A percentile compares a stretch with the other conserved stretches of the same genome.
Evolutionary conservation across 495 filamentous ascomycete genomes (phyloP).

Genomic region (Podospora pseudoanserina): DNA sequence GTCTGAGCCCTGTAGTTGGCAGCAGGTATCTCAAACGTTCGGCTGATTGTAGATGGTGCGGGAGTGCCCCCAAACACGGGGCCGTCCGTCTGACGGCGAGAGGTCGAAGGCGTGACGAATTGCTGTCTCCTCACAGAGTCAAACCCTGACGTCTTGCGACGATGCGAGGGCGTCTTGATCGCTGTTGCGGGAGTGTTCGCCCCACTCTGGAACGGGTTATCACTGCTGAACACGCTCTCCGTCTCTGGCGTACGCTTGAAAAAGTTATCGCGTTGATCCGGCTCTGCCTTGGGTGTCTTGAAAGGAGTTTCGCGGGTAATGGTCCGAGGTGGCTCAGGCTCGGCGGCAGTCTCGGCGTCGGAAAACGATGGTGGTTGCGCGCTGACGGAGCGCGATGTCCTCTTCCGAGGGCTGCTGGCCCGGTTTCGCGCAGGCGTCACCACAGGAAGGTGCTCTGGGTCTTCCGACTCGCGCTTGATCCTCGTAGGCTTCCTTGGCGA

Average conservation of each 20-base stretch:
- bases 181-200: constrained; percentile 38
- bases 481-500: constrained; percentile 48
- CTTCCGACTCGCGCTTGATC: constrained; percentile 45
- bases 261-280: constrained; percentile 39
- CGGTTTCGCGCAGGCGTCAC: constrained; percentile 34
- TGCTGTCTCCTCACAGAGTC: constrained; percentile 23
- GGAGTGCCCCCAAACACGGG: constrained; percentile 25
- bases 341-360: constrained; percentile 50
- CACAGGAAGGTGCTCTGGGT: constrained; percentile 37
- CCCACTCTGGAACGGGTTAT: constrained; percentile 95
- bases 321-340: constrained; percentile 30
- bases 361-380: constrained; percentile 42
- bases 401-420: constrained; percentile 46
- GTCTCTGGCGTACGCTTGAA: constrained; percentile 44
- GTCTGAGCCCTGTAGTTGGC: constrained; percentile 22
- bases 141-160: constrained; percentile 36
- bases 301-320: constrained; percentile 25
- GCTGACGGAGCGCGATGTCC: constrained; percentile 47
- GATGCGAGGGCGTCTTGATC: constrained; percentile 41
- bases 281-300: constrained; percentile 44
- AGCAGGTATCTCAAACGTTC: constrained; percentile 49
- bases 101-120: constrained; percentile 29
- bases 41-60: constrained; percentile 31
- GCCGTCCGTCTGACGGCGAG: constrained; percentile 36
- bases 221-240: constrained; percentile 69